Evolutionary conservation across 2,329 filamentous ascomycete genomes (phyloP).

Genomic region (Sporothrix mexicana): DNA sequence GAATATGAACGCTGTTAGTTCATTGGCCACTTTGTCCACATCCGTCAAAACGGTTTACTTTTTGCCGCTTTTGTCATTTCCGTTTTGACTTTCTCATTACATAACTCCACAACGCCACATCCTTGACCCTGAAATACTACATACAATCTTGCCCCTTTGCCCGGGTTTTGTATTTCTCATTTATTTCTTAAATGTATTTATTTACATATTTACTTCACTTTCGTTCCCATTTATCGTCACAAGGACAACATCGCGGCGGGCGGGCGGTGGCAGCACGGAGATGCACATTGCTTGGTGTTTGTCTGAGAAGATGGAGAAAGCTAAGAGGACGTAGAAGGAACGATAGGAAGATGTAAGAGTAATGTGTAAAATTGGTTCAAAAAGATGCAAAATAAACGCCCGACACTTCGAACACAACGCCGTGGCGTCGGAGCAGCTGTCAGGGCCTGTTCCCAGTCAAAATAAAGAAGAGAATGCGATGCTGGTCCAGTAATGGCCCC

Average conservation of each 20-base stretch:
- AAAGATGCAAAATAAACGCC: not conserved
- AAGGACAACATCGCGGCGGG: constrained; percentile 16
- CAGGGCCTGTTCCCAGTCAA: constrained; percentile 15
- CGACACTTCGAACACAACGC: not conserved
- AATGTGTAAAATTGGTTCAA: not conserved
- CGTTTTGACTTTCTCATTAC: not conserved
- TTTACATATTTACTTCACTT: constrained; percentile 3
- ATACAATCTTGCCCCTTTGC: no score
- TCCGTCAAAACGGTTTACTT: constrained; percentile 12
- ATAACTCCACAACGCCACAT: not conserved
- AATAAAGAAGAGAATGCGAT: not conserved
- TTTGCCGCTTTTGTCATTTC: not conserved
- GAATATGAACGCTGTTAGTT: constrained; percentile 9
- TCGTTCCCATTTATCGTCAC: not conserved
- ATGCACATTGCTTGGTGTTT: constrained; percentile 4
- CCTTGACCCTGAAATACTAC: no score
- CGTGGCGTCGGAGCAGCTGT: constrained; percentile 9
- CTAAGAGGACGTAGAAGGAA: not conserved
- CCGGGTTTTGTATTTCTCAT: no score
- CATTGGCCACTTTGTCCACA: not conserved
- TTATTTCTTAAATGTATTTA: not conserved
- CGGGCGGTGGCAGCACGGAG: constrained; percentile 23
- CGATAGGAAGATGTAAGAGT: not conserved
- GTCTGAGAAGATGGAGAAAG: not conserved
- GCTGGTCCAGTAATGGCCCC: not conserved